Conservation (phyloP, 2,329 filamentous ascomycete species). For the Fusarium protoensiforme region DNA sequence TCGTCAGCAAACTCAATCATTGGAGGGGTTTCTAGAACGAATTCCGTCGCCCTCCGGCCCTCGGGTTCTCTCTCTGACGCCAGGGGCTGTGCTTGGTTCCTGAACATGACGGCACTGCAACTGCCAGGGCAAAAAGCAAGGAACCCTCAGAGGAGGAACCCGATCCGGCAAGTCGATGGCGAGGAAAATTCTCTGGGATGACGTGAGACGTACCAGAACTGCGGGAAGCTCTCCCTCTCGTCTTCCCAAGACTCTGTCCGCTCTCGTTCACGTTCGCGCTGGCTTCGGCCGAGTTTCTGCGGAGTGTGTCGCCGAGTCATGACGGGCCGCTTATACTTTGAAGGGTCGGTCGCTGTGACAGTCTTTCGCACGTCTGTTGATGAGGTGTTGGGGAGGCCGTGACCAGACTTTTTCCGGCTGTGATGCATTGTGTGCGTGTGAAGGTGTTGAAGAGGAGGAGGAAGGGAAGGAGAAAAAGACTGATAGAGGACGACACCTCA, state of each 20-base stretch:
- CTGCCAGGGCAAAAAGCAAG: constrained; percentile 31
- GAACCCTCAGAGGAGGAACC: constrained; percentile 14
- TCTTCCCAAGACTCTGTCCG: constrained; percentile 65
- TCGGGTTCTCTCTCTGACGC: background rate
- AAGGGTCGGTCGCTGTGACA: constrained; percentile 56
- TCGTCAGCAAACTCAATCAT: constrained; percentile 33
- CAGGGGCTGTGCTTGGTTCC: constrained; percentile 19
- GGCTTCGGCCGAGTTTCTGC: constrained; percentile 63
- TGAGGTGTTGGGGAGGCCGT: constrained; percentile 63
- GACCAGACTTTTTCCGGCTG: constrained; percentile 66
- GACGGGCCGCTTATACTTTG: constrained; percentile 60
- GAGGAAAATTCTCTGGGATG: constrained; percentile 9
- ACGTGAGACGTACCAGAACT: constrained; percentile 68
- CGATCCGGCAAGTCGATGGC: constrained; percentile 10
- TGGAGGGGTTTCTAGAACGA: background rate
- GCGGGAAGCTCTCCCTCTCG: constrained; percentile 72
- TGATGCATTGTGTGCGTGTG: constrained; percentile 60
- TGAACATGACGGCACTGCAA: constrained; percentile 31
- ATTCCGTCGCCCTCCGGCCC: background rate
- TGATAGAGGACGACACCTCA: constrained; percentile 20
- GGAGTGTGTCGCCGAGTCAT: constrained; percentile 58
- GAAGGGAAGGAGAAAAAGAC: constrained; percentile 13
- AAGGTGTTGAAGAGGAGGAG: constrained; percentile 4
- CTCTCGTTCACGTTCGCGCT: constrained; percentile 63
- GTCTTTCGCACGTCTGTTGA: constrained; percentile 66